Percentiles rank a stretch among this genome's conserved stretches.
Conservation (phyloP, 495 filamentous ascomycete species). For the Penicillium crystallinum region DNA sequence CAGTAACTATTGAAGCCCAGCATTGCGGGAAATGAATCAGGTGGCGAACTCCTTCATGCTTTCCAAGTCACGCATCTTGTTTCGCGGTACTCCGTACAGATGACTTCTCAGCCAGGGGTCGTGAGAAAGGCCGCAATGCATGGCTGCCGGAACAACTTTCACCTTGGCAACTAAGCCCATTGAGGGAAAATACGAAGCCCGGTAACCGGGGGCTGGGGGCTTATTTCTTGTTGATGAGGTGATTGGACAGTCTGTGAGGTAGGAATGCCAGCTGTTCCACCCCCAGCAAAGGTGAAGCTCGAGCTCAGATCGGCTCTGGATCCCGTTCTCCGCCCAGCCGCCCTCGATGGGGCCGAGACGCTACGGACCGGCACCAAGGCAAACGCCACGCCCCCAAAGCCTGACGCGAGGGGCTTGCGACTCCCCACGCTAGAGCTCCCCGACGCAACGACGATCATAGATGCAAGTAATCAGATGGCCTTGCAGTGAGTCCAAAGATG, state of each 20-base stretch:
- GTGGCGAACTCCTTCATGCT: background rate
- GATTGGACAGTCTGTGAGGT: background rate
- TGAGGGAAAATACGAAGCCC: background rate
- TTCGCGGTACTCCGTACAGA: background rate
- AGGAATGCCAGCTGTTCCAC: background rate
- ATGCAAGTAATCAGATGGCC: background rate
- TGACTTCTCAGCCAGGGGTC: background rate
- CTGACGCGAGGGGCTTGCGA: background rate
- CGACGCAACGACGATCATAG: background rate
- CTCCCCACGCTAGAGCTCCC: background rate
- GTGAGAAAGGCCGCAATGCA: background rate
- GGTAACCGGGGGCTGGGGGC: no score
- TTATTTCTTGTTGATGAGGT: background rate
- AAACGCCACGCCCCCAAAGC: background rate
- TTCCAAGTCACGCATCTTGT: background rate
- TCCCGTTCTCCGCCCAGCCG: no score
- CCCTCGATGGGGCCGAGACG: no score
- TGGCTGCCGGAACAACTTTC: background rate
- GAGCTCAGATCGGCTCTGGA: no score
- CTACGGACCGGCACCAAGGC: background rate
- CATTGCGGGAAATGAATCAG: background rate
- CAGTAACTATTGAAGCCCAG: background rate
- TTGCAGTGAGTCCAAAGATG: background rate
- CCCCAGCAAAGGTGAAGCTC: background rate
- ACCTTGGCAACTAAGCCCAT: no score